Percentiles rank a stretch among this genome's conserved stretches.
Evolutionary conservation across 2,329 filamentous ascomycete genomes (phyloP).

Genomic region (Cadophora malorum): DNA sequence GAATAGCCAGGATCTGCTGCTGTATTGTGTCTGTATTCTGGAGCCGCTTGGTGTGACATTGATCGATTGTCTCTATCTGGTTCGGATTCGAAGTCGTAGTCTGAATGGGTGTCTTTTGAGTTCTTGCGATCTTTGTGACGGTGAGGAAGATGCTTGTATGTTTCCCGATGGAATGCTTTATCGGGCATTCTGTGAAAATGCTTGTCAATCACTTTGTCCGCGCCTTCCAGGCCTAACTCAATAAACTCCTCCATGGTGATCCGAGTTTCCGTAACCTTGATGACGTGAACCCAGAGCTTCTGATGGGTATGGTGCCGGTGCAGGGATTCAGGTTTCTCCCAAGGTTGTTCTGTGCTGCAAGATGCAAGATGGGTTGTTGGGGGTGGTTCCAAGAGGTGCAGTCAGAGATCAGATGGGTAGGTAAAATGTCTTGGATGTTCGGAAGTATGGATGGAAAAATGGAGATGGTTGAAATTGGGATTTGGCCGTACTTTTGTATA

Average conservation of each 20-base stretch:
- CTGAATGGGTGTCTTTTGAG: slow-evolving; percentile 21
- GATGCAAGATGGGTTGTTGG: slow-evolving; percentile 2
- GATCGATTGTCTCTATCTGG: not conserved
- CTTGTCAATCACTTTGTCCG: slow-evolving; percentile 36
- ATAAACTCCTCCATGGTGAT: slow-evolving; percentile 29
- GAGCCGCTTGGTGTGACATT: slow-evolving; percentile 3
- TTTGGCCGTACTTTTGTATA: not conserved
- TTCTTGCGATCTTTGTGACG: slow-evolving; percentile 21
- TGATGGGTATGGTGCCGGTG: slow-evolving; percentile 4
- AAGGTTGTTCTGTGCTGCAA: not conserved
- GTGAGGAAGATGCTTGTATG: slow-evolving; percentile 28
- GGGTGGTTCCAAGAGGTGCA: not conserved
- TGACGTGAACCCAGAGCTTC: slow-evolving; percentile 17
- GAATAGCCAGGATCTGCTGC: slow-evolving; percentile 10
- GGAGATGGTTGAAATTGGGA: not conserved
- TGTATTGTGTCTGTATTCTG: slow-evolving; percentile 3
- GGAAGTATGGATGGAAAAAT: not conserved
- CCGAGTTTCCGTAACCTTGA: slow-evolving; percentile 11
- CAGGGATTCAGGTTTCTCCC: not conserved
- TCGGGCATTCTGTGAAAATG: slow-evolving; percentile 38
- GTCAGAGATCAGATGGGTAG: not conserved
- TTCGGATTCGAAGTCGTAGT: slow-evolving; percentile 16
- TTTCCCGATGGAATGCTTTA: slow-evolving; percentile 31
- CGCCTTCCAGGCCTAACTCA: slow-evolving; percentile 30
- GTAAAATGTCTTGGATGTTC: not conserved